phyloP scores from a whole-genome alignment of 108 stramenopile species.

The Nitzschia inconspicua region DNA sequence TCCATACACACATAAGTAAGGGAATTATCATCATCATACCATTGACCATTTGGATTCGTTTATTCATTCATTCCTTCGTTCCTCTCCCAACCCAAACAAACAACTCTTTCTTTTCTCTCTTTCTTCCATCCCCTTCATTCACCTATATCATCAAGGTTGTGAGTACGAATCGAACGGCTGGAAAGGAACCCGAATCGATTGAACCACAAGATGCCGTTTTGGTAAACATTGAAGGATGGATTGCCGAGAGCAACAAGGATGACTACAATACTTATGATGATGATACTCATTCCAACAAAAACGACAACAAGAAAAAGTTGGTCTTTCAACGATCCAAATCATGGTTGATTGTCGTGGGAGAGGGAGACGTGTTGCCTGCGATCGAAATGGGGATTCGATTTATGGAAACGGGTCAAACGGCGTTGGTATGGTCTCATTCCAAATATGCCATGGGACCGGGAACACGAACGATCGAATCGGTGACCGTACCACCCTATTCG shows the following conservation, averaged over 20 bases:
- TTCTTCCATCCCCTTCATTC: neutral
- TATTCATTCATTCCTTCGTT: neutral
- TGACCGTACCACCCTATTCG: constrained; percentile 36
- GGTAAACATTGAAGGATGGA: constrained; percentile 37
- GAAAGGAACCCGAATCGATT: constrained; percentile 11
- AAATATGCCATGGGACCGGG: constrained; percentile 51
- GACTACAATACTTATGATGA: too few relatives aligned
- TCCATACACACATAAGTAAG: neutral
- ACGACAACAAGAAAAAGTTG: too few relatives aligned
- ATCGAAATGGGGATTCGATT: constrained; percentile 61
- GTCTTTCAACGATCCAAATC: constrained; percentile 32
- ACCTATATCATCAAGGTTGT: neutral
- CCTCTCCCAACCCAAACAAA: neutral
- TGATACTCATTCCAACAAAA: constrained; percentile 2
- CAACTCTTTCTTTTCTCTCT: neutral
- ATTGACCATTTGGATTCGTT: neutral
- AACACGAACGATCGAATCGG: constrained; percentile 8
- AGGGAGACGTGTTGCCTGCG: constrained; percentile 46
- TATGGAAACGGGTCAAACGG: constrained; percentile 41
- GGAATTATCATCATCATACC: neutral
- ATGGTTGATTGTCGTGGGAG: constrained; percentile 49
- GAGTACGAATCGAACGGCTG: constrained; percentile 3
- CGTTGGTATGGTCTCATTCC: constrained; percentile 42
- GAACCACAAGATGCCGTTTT: constrained; percentile 42
- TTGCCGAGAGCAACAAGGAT: too few relatives aligned